Conservation (phyloP, 2,329 filamentous ascomycete genomes). For the Penicillium rolfsii region DNA sequence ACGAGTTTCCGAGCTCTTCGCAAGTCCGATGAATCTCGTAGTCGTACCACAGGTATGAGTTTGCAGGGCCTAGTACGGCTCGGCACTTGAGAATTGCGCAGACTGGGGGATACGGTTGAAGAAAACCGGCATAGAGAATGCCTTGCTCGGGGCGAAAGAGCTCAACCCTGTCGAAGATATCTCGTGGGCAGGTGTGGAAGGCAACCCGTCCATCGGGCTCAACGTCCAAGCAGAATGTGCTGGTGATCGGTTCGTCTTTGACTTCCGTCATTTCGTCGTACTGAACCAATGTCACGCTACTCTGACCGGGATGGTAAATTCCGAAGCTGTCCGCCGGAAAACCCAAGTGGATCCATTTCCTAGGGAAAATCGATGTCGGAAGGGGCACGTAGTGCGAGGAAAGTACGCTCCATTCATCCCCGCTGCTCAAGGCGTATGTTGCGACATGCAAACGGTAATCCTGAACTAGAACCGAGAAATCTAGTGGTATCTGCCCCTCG, state of each 20-base stretch:
- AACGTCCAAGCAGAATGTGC: not conserved
- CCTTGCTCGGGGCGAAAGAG: not conserved
- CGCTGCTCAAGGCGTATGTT: not conserved
- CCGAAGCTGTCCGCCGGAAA: not conserved
- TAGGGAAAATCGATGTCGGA: no score
- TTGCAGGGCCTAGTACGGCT: not conserved
- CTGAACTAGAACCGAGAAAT: no score
- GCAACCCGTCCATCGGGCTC: not conserved
- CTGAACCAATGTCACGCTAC: not conserved
- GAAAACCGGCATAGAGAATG: not conserved
- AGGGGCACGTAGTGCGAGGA: not conserved
- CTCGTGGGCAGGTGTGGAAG: not conserved
- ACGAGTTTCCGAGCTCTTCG: not conserved
- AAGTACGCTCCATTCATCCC: not conserved
- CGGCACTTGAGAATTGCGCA: not conserved
- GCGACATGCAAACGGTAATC: not conserved
- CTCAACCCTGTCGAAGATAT: not conserved
- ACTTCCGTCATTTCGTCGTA: no score
- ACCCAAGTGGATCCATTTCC: no score
- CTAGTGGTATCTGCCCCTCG: no score
- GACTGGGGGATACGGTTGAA: no score
- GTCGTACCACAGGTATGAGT: not conserved
- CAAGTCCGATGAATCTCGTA: not conserved
- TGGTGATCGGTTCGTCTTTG: accelerated
- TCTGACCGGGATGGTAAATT: not conserved